These are phyloP conservation scores for Tylopilus orsonianus DNA, from an alignment of 1,284 basidiomycete genomes.

Conservation along the genomic window DNA sequence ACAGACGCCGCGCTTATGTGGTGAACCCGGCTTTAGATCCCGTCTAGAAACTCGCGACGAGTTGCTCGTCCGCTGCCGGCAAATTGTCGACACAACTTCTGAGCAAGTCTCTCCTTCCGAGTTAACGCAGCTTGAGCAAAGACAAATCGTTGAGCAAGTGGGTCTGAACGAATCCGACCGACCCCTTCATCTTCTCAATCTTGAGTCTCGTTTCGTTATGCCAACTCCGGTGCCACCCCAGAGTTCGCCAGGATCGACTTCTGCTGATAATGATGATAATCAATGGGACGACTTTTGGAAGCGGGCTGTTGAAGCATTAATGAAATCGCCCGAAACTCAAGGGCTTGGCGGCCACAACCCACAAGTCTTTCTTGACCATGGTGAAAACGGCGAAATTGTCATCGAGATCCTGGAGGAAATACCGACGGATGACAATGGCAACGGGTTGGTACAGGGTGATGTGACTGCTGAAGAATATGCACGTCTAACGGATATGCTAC, in stretches of 20 bases:
- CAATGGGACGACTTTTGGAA: constrained; percentile 32
- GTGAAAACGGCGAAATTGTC: constrained; percentile 53
- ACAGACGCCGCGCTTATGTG: constrained; percentile 89
- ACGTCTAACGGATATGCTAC: constrained; percentile 41
- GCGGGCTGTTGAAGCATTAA: constrained; percentile 43
- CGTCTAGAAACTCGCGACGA: constrained; percentile 65
- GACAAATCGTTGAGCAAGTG: constrained; percentile 28
- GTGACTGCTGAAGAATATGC: constrained; percentile 31
- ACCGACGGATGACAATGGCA: constrained; percentile 36
- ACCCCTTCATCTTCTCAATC: constrained; percentile 51
- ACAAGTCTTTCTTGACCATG: constrained; percentile 41
- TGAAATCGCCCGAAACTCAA: constrained; percentile 36
- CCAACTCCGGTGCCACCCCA: constrained; percentile 33
- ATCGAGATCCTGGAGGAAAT: constrained; percentile 57
- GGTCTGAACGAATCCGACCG: constrained; percentile 44
- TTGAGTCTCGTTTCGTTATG: constrained; percentile 49
- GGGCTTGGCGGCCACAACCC: constrained; percentile 30
- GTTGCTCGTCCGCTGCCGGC: constrained; percentile 70
- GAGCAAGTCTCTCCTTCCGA: constrained; percentile 29
- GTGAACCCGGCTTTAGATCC: constrained; percentile 86
- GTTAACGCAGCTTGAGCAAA: constrained; percentile 36
- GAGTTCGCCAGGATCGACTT: constrained; percentile 18
- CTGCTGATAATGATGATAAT: constrained; percentile 16
- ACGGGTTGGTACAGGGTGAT: constrained; percentile 27
- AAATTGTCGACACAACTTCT: constrained; percentile 51